Conservation (phyloP, 2,329 filamentous ascomycete species). For the Colletotrichum cuscutae region DNA sequence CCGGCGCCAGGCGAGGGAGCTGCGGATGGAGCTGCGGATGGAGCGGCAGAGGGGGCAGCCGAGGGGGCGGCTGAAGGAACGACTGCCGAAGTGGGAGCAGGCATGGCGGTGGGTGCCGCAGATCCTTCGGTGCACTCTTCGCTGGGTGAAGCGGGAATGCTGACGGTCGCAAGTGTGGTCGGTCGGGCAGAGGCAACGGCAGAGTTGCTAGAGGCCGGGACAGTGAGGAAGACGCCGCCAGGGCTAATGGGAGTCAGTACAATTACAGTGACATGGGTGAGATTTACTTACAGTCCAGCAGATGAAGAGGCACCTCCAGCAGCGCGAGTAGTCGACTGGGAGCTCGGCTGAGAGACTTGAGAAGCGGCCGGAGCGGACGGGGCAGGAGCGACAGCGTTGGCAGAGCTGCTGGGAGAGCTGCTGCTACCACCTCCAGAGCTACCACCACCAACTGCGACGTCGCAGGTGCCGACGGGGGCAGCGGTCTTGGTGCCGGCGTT, state of each 20-base stretch:
- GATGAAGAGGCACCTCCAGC: conserved; percentile 35
- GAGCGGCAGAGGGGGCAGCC: neutral
- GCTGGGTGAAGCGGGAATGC: conserved; percentile 37
- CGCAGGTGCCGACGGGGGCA: conserved; percentile 49
- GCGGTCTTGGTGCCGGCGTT: conserved; percentile 47
- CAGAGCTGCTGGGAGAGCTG: conserved; percentile 13
- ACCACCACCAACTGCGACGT: conserved; percentile 46
- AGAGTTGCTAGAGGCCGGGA: conserved; percentile 37
- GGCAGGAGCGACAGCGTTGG: conserved; percentile 36
- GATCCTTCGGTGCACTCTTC: conserved; percentile 11
- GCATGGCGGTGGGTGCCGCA: neutral
- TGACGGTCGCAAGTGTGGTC: conserved; percentile 41
- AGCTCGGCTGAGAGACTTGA: conserved; percentile 5
- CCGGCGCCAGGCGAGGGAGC: neutral
- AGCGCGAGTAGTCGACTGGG: conserved; percentile 22
- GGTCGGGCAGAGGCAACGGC: conserved; percentile 27
- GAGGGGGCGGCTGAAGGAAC: neutral
- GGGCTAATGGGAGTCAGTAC: conserved; percentile 44
- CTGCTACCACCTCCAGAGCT: conserved; percentile 37
- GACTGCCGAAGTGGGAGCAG: conserved; percentile 14
- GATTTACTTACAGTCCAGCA: conserved; percentile 40
- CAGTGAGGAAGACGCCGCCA: conserved; percentile 56
- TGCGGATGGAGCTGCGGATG: neutral
- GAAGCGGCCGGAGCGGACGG: conserved; percentile 33
- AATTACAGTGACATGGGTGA: neutral